Evolutionary conservation across 2,329 filamentous ascomycete genomes (phyloP), one percentile per base, ranked within the genome.

Genomic region (Calonectria montana): DNA sequence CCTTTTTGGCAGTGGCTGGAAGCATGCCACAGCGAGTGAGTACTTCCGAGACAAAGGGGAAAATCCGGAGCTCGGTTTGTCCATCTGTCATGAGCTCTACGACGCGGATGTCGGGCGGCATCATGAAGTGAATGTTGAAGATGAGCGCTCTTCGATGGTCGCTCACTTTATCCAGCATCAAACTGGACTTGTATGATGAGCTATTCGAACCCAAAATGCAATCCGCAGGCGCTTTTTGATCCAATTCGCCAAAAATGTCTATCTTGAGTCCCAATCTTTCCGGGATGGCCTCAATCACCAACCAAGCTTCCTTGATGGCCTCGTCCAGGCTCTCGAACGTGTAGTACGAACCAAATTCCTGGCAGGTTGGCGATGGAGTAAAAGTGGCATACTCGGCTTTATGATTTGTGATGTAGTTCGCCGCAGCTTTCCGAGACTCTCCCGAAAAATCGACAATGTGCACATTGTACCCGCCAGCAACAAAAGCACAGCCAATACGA

Each of bases 71-170:
- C n/a, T 57, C 31, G 2, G 53, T 57, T 12, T 57, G 53, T 0
- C 53, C 53, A 35, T 57, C 53, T 16, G 53, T 57, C 53, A 57
- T 57, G n/a, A 57, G 53, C 27, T 57, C 53, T 31, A 57, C 53
- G n/a, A 57, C 53, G 5, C 29, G n/a, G 23, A 21, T 57, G 1
- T 15, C 10, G 9, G 53, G 53, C 16, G 53, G 53, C 29, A 57
- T 57, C 53, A 57, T 57, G 29, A 35, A 57, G n/a, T 57, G 53
- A 21, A 57, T 57, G 29, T 57, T 57, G 31, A 57, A 57, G n/a
- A 57, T 39, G 12, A 37, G 53, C 9, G 21, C 13, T 15, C 35
- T n/a, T 10, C 53, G 31, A 10, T 35, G 3, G 12, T n/a, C n/a
- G 12, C 53, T 57, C n/a, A 57, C 53, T 57, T 57, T 57, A 9